Base-by-base conservation (phyloP, 116 monocot species). In the Posidonia oceanica region DNA sequence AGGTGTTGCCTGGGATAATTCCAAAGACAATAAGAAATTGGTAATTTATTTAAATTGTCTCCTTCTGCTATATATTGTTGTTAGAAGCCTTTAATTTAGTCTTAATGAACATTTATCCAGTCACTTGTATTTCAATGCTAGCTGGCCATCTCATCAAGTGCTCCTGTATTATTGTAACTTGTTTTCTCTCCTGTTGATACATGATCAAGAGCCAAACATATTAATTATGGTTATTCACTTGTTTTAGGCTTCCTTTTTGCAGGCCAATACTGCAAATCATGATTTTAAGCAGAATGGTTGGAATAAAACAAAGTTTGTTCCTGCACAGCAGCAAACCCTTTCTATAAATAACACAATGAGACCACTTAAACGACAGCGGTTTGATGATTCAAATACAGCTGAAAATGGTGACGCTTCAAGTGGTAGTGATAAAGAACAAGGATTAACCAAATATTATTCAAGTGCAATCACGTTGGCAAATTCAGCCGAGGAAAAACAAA, bases 401-500 rank as follows among this genome's bases (percentile, higher is more conserved):
- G 74, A 83, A 71, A 89, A 78, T 78, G 81, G 75, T 69, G 78
- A 84, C 74, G 76, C 66, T 79, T 92, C 96, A 66, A 83, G 83
- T 82, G 97, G 89, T 52, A 87, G 92, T 74, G 97, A 92, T 58
- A 85, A 87, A 71, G 92, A 97, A 20, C 89, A 82, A 42, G 71
- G 69, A 52, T 75, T 92, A 70, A 89, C 85, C 42, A 91, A 86
- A 80, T 85, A 89, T 63, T 81, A 86, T 69, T 74, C 97, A 7
- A 82, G 83, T 79, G 97, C 89, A 48, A 87, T 79, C 54, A 63
- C 87, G 23, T 69, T 97, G 59, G 87, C 87, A 63, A 80, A 89
- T 75, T 85, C 89, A 63, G 87, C 97, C 0, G 97, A 96, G 62
- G 96, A 97, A 80, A 91, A 78, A 70, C 92, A 77, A 74, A 87